phyloP scores from a whole-genome alignment of 2,329 filamentous ascomycete species.

The Cordyceps tenuipes region DNA sequence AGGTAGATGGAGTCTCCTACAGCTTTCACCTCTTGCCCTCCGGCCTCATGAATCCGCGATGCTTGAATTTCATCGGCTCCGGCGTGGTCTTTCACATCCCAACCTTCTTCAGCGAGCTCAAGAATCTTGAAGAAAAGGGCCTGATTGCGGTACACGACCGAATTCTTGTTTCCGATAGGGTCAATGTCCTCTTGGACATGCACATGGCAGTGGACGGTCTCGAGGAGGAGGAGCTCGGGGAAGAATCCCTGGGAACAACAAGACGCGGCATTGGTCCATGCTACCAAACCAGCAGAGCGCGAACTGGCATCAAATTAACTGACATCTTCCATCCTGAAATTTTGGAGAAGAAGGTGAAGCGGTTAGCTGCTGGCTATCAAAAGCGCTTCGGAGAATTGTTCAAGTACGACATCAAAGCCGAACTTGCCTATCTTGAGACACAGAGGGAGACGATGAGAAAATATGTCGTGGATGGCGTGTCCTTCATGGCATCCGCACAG shows the following conservation, averaged over 20 bases:
- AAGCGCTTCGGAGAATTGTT: background rate
- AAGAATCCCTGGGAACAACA: no score
- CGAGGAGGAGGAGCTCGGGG: conserved; percentile 47
- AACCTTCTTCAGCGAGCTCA: conserved; percentile 34
- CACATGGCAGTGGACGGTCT: conserved; percentile 62
- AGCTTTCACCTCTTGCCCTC: conserved; percentile 58
- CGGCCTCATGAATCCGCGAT: conserved; percentile 57
- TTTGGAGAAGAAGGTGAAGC: background rate
- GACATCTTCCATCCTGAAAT: background rate
- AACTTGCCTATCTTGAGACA: background rate
- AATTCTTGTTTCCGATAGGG: conserved; percentile 56
- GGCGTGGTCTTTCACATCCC: conserved; percentile 57
- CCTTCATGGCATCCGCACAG: background rate
- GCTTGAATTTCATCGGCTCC: conserved; percentile 66
- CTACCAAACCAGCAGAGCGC: no score
- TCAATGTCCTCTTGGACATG: conserved; percentile 56
- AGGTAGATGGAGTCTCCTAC: conserved; percentile 11
- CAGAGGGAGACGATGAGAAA: background rate
- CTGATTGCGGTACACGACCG: conserved; percentile 31
- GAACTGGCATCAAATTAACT: no score
- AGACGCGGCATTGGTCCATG: no score
- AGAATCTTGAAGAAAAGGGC: conserved; percentile 31
- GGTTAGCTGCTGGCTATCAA: background rate
- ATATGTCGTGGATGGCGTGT: background rate
- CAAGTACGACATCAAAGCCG: background rate